Conservation (phyloP, 1,284 basidiomycete genomes). For the Gomphus sp. region DNA sequence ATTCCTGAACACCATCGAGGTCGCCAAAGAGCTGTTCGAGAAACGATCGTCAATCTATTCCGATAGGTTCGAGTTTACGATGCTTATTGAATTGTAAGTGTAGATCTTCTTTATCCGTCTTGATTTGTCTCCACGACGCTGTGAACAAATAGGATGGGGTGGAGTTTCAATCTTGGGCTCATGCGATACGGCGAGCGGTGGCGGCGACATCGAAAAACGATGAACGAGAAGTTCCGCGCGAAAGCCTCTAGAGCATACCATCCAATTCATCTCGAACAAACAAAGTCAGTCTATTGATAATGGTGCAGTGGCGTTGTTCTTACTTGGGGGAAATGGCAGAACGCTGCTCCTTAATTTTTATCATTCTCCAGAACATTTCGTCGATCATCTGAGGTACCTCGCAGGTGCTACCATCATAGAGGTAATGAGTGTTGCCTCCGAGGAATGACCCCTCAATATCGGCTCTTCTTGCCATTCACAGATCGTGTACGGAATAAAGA, state of each 20-base stretch:
- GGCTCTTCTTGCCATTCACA: neutral
- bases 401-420: conserved; percentile 6
- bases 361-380: conserved; percentile 16
- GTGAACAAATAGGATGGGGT: conserved; percentile 32
- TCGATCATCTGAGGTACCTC: conserved; percentile 17
- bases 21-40: conserved; percentile 33
- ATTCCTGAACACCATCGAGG: conserved; percentile 32
- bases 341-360: conserved; percentile 16
- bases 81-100: conserved; percentile 4
- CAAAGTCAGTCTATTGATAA: conserved; percentile 14
- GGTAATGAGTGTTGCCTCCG: neutral
- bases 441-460: neutral
- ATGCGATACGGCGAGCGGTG: conserved; percentile 18
- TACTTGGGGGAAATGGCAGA: neutral
- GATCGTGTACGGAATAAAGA: conserved; percentile 3
- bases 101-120: too few relatives aligned
- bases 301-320: neutral
- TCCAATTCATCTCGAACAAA: conserved; percentile 29
- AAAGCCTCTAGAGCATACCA: conserved; percentile 23
- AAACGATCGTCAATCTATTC: conserved; percentile 23
- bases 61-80: conserved; percentile 26
- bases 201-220: conserved; percentile 16
- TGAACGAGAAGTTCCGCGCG: conserved; percentile 20
- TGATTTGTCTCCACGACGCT: neutral
- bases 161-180: conserved; percentile 34